phyloP scores from a whole-genome alignment of 2,329 filamentous ascomycete species.

The Colletotrichum abscissum region DNA sequence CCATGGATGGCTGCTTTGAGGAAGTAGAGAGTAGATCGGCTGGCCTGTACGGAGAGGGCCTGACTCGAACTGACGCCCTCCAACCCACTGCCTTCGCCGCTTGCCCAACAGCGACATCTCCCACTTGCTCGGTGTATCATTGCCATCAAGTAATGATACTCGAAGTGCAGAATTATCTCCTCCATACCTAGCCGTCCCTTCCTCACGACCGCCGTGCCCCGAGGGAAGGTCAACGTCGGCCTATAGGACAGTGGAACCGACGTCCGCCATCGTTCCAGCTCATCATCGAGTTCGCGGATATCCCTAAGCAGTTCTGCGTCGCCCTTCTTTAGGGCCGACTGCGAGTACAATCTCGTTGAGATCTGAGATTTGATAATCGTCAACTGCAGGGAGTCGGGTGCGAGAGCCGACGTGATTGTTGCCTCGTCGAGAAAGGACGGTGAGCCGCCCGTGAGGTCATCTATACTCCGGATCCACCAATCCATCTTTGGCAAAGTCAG shows the following conservation, averaged over 20 bases:
- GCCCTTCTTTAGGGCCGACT: conserved; percentile 57
- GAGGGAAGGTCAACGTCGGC: conserved; percentile 58
- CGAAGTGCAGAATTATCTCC: conserved; percentile 59
- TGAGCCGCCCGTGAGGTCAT: conserved; percentile 39
- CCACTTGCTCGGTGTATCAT: conserved; percentile 67
- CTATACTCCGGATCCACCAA: conserved; percentile 10
- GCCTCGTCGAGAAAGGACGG: conserved; percentile 29
- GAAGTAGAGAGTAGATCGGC: conserved; percentile 64
- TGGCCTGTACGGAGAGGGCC: conserved; percentile 64
- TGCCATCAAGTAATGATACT: conserved; percentile 66
- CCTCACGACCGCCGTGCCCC: conserved; percentile 40
- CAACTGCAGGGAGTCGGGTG: conserved; percentile 61
- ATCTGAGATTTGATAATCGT: conserved; percentile 63
- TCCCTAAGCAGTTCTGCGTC: conserved; percentile 65
- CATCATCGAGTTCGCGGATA: conserved; percentile 67
- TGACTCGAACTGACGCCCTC: conserved; percentile 62
- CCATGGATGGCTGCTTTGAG: conserved; percentile 54
- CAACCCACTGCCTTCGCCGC: conserved; percentile 36
- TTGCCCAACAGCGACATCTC: conserved; percentile 56
- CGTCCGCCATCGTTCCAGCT: conserved; percentile 65
- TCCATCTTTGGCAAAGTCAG: conserved; percentile 58
- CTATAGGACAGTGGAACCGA: conserved; percentile 57
- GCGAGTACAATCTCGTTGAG: conserved; percentile 61
- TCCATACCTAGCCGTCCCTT: conserved; percentile 54
- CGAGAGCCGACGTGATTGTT: conserved; percentile 39